Base-by-base conservation (phyloP, 73 alveolate species). In the Stentor roeselii region DNA sequence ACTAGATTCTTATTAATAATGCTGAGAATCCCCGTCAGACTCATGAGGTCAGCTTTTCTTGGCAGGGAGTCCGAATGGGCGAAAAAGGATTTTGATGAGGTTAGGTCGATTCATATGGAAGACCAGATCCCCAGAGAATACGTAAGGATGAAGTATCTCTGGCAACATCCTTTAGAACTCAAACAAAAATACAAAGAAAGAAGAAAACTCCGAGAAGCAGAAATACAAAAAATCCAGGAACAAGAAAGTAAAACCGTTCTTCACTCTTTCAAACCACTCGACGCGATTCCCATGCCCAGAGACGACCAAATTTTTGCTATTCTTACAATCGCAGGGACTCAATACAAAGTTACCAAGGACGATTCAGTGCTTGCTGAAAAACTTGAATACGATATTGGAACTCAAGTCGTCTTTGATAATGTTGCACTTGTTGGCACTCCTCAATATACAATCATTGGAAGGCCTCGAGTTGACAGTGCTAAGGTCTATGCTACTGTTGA, bases 401-500 rank as follows among this genome's bases (percentile, higher is more conserved):
- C 84, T 42, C 83, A 86, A 87, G 78, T 93, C 30, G 93, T 59
- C 30, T 76, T 93, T 30, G 96, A 92, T 60, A 76, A 84, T 59
- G 96, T 93, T 32, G 78, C 89, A 60, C 60, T 93, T 78, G 76
- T 93, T 37, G 98, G 97, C 60, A 86, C 98, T 42, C 60, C 84
- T 41, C 94, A 92, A 74, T 93, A 92, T 60, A 93, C 98, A 31
- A 38, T 90, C 11, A 74, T 93, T 39, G 98, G 98, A 4, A 82
- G 98, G 59, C 98, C 98, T 39, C 36, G 82, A 38, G 95, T 93
- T 0, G 94, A 67, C 67, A 83, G 87, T 42, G 95, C 96, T 27
- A 77, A 82, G 58, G 95, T 93, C 2, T 59, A 61, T 31, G 95
- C 93, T 3, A 92, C 97, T 3, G 90, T 93, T 27, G 98, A 93